These are phyloP conservation scores for Acanthamoeba healyi DNA, from an alignment of 208 protist genomes.

Conservation along the genomic window DNA sequence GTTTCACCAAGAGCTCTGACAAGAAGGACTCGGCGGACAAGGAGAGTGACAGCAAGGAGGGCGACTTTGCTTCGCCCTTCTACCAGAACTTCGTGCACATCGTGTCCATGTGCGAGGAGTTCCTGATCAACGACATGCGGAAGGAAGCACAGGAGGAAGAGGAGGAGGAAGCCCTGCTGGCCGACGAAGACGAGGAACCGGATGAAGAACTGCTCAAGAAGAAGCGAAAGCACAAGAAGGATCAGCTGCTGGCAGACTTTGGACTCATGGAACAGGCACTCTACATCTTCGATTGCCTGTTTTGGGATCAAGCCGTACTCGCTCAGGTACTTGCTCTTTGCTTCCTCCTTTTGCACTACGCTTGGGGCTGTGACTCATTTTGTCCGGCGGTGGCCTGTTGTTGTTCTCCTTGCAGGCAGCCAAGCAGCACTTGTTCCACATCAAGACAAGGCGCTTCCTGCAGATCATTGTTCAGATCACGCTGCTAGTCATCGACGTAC, in stretches of 20 bases:
- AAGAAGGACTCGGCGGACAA: neutral
- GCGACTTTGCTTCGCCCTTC: slow-evolving; percentile 11
- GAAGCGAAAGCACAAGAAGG: slow-evolving; percentile 52
- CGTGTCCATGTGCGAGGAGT: slow-evolving; percentile 64
- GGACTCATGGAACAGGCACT: slow-evolving; percentile 48
- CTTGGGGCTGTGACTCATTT: no score
- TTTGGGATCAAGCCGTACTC: slow-evolving; percentile 14
- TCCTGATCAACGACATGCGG: slow-evolving; percentile 46
- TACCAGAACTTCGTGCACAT: slow-evolving; percentile 57
- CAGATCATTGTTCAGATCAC: slow-evolving; percentile 23
- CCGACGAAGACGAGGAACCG: slow-evolving; percentile 25
- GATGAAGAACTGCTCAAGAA: slow-evolving; percentile 34
- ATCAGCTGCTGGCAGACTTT: slow-evolving; percentile 45
- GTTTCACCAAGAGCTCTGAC: slow-evolving; percentile 16
- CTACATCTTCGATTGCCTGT: slow-evolving; percentile 54
- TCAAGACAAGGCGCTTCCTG: slow-evolving; percentile 55
- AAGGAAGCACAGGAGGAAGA: slow-evolving; percentile 28
- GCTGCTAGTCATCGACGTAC: slow-evolving; percentile 58
- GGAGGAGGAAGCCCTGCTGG: slow-evolving; percentile 24
- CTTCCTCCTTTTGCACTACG: neutral
- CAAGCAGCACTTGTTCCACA: slow-evolving; percentile 48
- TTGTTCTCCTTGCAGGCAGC: neutral
- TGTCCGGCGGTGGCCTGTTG: neutral
- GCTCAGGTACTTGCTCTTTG: neutral
- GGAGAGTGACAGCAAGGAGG: neutral